Conservation (phyloP, 192 early-diverging fungal genomes). For the Linnemannia exigua region DNA sequence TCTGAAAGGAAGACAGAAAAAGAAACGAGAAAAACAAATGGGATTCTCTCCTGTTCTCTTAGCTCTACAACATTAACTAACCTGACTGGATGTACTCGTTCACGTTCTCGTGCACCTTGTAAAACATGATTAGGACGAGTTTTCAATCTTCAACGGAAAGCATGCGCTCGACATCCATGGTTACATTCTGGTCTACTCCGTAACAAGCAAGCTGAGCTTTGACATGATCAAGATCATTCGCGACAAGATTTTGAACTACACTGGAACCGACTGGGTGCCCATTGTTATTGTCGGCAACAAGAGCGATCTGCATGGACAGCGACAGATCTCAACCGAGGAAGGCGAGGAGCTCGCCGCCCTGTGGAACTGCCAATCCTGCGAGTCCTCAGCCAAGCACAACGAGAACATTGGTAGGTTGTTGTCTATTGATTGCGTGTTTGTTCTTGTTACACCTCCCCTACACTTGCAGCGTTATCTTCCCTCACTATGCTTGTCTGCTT, state of each 20-base stretch:
- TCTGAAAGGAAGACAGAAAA: not conserved
- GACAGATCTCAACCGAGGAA: conserved; percentile 86
- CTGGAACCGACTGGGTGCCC: conserved; percentile 91
- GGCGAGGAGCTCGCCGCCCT: conserved; percentile 81
- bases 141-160: conserved; percentile 91
- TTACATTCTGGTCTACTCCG: conserved; percentile 95
- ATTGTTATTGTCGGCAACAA: conserved; percentile 96
- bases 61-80: not conserved
- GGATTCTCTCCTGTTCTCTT: not conserved
- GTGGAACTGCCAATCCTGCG: conserved; percentile 90
- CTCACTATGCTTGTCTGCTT: not conserved
- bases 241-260: conserved; percentile 95
- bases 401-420: conserved; percentile 81
- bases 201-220: conserved; percentile 86
- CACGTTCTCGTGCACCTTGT: not conserved
- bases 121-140: conserved; percentile 80
- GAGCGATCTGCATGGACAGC: conserved; percentile 83
- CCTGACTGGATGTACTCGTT: not conserved
- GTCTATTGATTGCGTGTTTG: not conserved
- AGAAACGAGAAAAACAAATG: not conserved
- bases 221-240: conserved; percentile 92
- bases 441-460: too few species aligned
- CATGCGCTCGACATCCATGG: conserved; percentile 94
- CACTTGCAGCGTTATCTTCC: too few species aligned
- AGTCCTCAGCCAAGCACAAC: conserved; percentile 94